phyloP scores from a whole-genome alignment of 106 monocot genomes.

The Platanthera zijinensis region DNA sequence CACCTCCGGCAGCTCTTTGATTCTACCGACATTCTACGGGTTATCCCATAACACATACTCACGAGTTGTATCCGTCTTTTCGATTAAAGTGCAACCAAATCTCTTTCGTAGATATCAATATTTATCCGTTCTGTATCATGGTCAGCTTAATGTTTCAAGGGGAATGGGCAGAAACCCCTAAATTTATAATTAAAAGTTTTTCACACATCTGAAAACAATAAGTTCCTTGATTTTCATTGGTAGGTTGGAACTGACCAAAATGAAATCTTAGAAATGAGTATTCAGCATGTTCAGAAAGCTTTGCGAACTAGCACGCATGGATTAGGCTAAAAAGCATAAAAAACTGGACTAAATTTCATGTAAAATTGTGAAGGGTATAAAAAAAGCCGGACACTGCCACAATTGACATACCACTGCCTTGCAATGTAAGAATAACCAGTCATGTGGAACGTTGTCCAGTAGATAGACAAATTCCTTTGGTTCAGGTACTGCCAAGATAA shows the following conservation, averaged over 20 bases:
- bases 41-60: too few relatives aligned
- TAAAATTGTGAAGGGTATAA: neutral
- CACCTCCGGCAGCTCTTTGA: too few relatives aligned
- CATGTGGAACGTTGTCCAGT: constrained; percentile 85
- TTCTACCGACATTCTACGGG: too few relatives aligned
- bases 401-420: constrained; percentile 74
- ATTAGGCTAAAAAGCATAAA: neutral
- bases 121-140: neutral
- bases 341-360: neutral
- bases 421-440: constrained; percentile 87
- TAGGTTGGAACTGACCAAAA: neutral
- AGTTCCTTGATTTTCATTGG: neutral
- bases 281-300: neutral
- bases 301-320: neutral
- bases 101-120: too few relatives aligned
- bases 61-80: too few relatives aligned
- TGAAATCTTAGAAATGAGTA: neutral
- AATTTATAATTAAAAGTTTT: neutral
- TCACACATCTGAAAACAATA: neutral
- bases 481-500: constrained; percentile 58
- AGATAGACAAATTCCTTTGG: constrained; percentile 74
- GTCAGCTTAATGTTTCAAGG: neutral
- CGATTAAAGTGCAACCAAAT: too few relatives aligned
- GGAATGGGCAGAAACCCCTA: neutral
- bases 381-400: neutral